A percentile compares a stretch with the other conserved stretches of the same genome.
Evolutionary conservation across 1,284 basidiomycete genomes (phyloP).

Genomic region (Heterobasidion occidentale): DNA sequence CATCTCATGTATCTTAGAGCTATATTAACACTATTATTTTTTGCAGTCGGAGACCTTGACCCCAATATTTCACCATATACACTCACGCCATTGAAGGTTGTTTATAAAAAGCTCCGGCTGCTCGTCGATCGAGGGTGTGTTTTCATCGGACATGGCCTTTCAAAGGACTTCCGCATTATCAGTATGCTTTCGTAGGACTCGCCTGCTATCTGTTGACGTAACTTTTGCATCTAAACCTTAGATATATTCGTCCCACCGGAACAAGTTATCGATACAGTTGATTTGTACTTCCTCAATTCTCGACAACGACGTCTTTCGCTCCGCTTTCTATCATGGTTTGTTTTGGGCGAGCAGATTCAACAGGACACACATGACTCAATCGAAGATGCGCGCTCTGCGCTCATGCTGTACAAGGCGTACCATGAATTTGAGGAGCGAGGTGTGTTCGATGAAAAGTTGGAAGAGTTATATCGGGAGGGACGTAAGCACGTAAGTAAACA

Average conservation of each 20-base stretch:
- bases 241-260: conserved; percentile 94
- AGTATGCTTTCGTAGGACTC: conserved; percentile 45
- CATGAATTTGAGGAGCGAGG: conserved; percentile 71
- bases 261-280: conserved; percentile 96
- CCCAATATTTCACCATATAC: conserved; percentile 80
- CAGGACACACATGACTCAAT: conserved; percentile 94
- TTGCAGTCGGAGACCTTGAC: conserved; percentile 84
- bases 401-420: conserved; percentile 84
- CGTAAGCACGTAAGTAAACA: conserved; percentile 44
- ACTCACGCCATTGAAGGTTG: conserved; percentile 89
- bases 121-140: conserved; percentile 94
- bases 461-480: conserved; percentile 72
- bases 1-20: neutral
- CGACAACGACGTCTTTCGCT: conserved; percentile 86
- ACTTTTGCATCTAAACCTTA: conserved; percentile 20
- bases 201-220: neutral
- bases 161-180: conserved; percentile 99
- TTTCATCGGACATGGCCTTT: conserved; percentile 97
- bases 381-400: conserved; percentile 87
- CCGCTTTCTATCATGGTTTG: conserved; percentile 92
- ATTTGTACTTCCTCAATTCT: conserved; percentile 80
- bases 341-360: conserved; percentile 89
- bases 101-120: conserved; percentile 95
- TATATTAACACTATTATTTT: neutral
- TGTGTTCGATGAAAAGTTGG: conserved; percentile 83